These are phyloP conservation scores for Oehlia diaphana DNA, from an alignment of 192 early-diverging fungal genomes.

Conservation along the genomic window DNA sequence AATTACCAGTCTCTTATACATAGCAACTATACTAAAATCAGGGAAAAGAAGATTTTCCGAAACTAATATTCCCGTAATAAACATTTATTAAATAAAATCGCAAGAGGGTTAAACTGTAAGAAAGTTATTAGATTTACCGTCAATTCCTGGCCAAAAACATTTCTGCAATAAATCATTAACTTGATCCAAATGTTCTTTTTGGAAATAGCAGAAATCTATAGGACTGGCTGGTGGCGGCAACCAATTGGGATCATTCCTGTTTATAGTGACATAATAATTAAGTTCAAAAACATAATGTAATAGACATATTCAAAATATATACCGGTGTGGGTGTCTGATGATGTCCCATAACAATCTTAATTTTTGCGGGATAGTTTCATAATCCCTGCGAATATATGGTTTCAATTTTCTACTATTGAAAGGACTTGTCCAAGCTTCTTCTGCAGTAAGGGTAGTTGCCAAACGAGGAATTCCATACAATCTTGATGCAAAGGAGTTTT, in stretches of 20 bases:
- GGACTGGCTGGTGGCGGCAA: conserved; percentile 29
- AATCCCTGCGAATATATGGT: conserved; percentile 84
- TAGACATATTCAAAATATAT: conserved; percentile 31
- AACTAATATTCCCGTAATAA: conserved; percentile 43
- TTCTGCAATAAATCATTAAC: conserved; percentile 75
- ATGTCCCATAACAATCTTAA: conserved; percentile 51
- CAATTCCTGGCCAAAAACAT: conserved; percentile 89
- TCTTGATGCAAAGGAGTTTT: conserved; percentile 74
- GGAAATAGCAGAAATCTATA: conserved; percentile 83
- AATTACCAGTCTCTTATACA: conserved; percentile 77
- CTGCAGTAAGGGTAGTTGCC: conserved; percentile 55
- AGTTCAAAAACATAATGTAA: neutral
- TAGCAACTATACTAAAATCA: conserved; percentile 81
- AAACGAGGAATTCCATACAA: conserved; percentile 63
- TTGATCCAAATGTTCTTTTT: conserved; percentile 62
- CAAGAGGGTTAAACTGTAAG: neutral
- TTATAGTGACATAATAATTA: conserved; percentile 14
- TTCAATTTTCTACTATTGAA: conserved; percentile 73
- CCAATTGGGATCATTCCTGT: conserved; percentile 25
- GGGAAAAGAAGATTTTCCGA: conserved; percentile 80
- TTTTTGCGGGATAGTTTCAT: conserved; percentile 48
- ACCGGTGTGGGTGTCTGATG: conserved; percentile 34
- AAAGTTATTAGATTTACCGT: conserved; percentile 46
- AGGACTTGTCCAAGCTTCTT: conserved; percentile 58
- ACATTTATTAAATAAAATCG: conserved; percentile 1